These are phyloP conservation scores for Choanephora cucurbitarum DNA, from an alignment of 371 early-diverging fungal genomes.

Conservation along the genomic window DNA sequence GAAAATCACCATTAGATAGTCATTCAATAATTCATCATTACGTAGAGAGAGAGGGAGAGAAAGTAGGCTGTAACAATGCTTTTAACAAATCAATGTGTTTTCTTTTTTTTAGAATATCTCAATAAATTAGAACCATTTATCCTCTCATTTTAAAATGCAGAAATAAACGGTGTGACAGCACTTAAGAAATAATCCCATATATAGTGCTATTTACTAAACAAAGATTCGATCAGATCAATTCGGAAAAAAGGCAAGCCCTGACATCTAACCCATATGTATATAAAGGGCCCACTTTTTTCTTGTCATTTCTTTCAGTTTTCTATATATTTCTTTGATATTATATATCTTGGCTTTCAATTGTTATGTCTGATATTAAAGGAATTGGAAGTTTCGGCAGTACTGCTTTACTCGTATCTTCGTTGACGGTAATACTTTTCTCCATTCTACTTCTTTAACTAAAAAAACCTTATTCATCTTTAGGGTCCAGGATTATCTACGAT, in stretches of 20 bases:
- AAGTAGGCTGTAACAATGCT: too few relatives aligned
- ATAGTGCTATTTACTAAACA: conserved; percentile 19
- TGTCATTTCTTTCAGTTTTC: background rate
- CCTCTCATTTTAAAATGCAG: too few relatives aligned
- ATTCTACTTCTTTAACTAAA: too few relatives aligned
- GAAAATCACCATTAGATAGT: too few relatives aligned
- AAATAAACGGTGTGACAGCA: conserved; percentile 10
- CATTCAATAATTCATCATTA: too few relatives aligned
- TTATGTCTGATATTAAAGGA: conserved; percentile 27
- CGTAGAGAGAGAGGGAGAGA: too few relatives aligned
- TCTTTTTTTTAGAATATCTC: too few relatives aligned
- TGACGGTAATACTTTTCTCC: conserved; percentile 47
- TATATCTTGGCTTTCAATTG: too few relatives aligned
- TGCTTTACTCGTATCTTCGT: conserved; percentile 44
- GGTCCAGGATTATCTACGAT: conserved; percentile 51
- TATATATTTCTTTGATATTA: background rate
- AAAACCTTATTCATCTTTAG: conserved; percentile 22
- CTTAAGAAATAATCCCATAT: conserved; percentile 8
- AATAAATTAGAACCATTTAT: too few relatives aligned
- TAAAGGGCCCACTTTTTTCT: conserved; percentile 1
- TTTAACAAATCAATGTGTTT: too few relatives aligned
- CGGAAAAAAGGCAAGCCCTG: conserved; percentile 13
- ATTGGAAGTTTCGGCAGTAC: conserved; percentile 43
- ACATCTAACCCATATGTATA: conserved; percentile 1
- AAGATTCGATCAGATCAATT: conserved; percentile 2